Base-by-base conservation (phyloP, 768 basidiomycete species). In the Calvatia gigantea region DNA sequence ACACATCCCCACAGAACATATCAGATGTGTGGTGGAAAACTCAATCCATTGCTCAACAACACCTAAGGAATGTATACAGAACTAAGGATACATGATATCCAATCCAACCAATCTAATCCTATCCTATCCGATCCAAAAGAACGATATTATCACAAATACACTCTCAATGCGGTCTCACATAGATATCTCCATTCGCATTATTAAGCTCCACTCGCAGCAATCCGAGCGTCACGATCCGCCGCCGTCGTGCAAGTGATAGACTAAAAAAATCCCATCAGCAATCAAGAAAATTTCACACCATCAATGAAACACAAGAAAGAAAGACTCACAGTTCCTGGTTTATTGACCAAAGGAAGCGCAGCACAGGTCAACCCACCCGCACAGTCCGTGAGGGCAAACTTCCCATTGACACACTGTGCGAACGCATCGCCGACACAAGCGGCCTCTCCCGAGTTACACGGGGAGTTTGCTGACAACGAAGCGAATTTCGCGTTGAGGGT, bases 301-400 rank as follows among this genome's bases (percentile, higher is more conserved):
- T 37, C 4, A 11, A 9, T 28, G 17, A 17, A 48, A 44, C n/a
- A n/a, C n/a, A n/a, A 4, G 15, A 25, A 9, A 25, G 17, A 37
- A 21, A 12, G 17, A 19, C 50, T 14, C 23, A 57, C 56, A 7
- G 81, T 82, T 38, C 82, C 83, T 9, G 73, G 54, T 28, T 67
- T 71, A 68, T 82, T 81, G 53, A 83, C 81, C 23, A 84, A 73
- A 23, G 82, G 82, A 44, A 83, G 74, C 4, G 80, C 81, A 28
- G 72, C 72, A 49, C 82, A 83, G 4, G 66, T 69, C 28, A 71
- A 62, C 2, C 69, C 68, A 35, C 62, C 64, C 25, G 66, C 64
- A 53, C 82, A 84, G 0, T 61, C 51, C 0, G 71, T 73, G 14
- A 70, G 50, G 1, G 65, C 71, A 50, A 80, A 83, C 54, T 73